phyloP scores from a whole-genome alignment of 805 yeast genomes.

The Saccharomycopsis sp. region DNA sequence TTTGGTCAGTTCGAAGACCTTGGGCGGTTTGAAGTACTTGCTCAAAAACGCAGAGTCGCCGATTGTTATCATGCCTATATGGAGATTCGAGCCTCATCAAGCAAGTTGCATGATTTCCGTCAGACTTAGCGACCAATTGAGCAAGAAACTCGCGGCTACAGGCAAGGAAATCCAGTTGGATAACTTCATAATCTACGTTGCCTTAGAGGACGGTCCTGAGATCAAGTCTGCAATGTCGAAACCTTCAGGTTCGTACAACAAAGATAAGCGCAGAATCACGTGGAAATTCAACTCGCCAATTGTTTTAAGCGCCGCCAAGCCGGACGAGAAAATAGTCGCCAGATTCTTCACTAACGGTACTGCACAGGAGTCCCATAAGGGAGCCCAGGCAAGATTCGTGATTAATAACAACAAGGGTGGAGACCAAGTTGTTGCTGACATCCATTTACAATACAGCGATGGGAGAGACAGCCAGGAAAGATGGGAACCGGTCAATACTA shows the following conservation, averaged over 20 bases:
- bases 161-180: slow-evolving; percentile 30
- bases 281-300: slow-evolving; percentile 61
- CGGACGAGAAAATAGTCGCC: slow-evolving; percentile 71
- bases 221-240: slow-evolving; percentile 74
- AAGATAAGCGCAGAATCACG: slow-evolving; percentile 76
- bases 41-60: slow-evolving; percentile 53
- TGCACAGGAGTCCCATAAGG: slow-evolving; percentile 68
- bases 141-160: slow-evolving; percentile 31
- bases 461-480: slow-evolving; percentile 3
- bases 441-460: slow-evolving; percentile 32
- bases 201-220: slow-evolving; percentile 52
- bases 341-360: slow-evolving; percentile 72
- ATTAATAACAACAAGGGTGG: slow-evolving; percentile 39
- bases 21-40: slow-evolving; percentile 78
- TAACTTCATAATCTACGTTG: slow-evolving; percentile 41
- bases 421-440: slow-evolving; percentile 36
- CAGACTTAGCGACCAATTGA: slow-evolving; percentile 44
- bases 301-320: slow-evolving; percentile 29
- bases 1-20: slow-evolving; percentile 53
- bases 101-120: slow-evolving; percentile 77
- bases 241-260: slow-evolving; percentile 88
- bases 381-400: slow-evolving; percentile 65
- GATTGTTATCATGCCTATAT: slow-evolving; percentile 65
- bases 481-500: slow-evolving; percentile 16
- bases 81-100: slow-evolving; percentile 85